Conservation (phyloP, 2,329 filamentous ascomycete genomes). For the Blumeriella jaapii region DNA sequence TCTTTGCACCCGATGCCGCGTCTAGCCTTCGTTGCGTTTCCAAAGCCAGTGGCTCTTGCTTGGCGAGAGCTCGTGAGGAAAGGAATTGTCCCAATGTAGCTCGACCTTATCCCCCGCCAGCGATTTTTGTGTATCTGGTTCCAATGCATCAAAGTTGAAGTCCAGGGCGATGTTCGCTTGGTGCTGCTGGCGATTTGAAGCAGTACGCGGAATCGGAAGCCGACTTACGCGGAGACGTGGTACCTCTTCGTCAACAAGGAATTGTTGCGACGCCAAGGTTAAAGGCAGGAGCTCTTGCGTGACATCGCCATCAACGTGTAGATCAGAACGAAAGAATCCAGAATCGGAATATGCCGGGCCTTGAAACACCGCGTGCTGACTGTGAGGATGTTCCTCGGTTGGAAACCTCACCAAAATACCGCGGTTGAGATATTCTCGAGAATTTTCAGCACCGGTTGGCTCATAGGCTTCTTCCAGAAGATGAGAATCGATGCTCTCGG, state of each 20-base stretch:
- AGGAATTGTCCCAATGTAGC: slow-evolving; percentile 3
- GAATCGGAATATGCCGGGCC: not conserved
- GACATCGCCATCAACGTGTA: not conserved
- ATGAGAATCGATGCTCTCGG: not conserved
- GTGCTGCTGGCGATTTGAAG: slow-evolving; percentile 3
- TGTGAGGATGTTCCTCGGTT: not conserved
- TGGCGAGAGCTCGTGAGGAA: not conserved
- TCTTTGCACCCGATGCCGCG: too few species aligned
- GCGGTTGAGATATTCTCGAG: slow-evolving; percentile 30
- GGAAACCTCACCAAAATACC: slow-evolving; percentile 17
- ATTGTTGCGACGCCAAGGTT: not conserved
- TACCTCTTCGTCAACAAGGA: not conserved
- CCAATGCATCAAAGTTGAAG: slow-evolving; percentile 5
- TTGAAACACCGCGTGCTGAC: not conserved
- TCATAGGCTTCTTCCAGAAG: slow-evolving; percentile 7
- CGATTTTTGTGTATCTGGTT: slow-evolving; percentile 2
- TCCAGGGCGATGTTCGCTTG: slow-evolving; percentile 4
- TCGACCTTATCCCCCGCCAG: slow-evolving; percentile 3
- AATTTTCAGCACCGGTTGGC: slow-evolving; percentile 22
- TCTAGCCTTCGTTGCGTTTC: too few species aligned
- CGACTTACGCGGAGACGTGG: not conserved
- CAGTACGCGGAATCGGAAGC: not conserved
- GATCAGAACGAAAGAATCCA: not conserved
- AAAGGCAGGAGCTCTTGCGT: not conserved
- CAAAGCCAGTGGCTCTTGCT: not conserved